Evolutionary conservation across 805 yeast species (phyloP), one percentile per base, ranked within the genome.

Genomic region (Hanseniaspora lindneri): DNA sequence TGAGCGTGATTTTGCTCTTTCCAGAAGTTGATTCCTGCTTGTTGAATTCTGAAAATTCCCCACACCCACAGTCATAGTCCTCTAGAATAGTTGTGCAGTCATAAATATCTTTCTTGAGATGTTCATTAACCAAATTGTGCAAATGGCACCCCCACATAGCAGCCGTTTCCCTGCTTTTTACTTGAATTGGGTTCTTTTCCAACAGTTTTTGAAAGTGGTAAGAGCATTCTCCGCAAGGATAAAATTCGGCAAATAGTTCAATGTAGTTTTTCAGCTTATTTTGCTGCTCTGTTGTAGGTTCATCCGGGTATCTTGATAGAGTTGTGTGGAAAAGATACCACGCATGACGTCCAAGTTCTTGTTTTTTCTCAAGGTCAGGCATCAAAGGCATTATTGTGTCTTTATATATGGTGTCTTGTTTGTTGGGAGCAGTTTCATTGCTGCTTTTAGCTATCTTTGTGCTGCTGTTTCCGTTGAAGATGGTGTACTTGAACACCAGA

Each of bases 201-300:
- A 92, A 65, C 54, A 89, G 66, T 59, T 74, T 66, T 54, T 75
- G 81, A 63, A 92, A 92, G 63, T 92, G 97, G 54, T 84, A 71
- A 0, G 98, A 96, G 66, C 97, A 92, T 61, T 89, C 96, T 3
- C 95, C 95, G 66, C 97, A 89, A 0, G 98, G 98, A 55, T 92
- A 92, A 9, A 92, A 89, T 57, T 88, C 85, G 1, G 92, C 87
- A 66, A 88, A 92, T 30, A 84, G 67, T 20, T 75, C 66, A 19
- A 92, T 72, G 61, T 79, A 92, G 51, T 68, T 73, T 16, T 65
- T 58, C 41, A 92, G 67, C 24, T 89, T 82, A 27, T 69, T 61
- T 44, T 77, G 71, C 58, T 89, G 87, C 39, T 71, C 73, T 3
- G 59, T 55, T 1, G 79, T 65, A 17, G 98, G 98, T 23, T 66